Conservation (phyloP, 805 yeast species). For the Kluyveromyces wickerhamii region DNA sequence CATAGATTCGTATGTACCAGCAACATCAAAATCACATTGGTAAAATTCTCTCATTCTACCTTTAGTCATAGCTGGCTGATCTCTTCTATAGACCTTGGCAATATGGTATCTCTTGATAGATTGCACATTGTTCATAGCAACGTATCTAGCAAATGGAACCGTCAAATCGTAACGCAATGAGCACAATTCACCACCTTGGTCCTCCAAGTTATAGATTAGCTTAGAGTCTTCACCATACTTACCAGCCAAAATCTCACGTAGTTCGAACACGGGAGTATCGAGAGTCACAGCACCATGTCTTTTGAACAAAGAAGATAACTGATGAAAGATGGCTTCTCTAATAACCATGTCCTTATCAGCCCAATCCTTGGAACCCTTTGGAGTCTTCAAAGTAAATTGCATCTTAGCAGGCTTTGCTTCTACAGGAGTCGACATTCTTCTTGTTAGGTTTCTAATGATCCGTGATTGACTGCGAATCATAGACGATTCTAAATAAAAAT, state of each 20-base stretch:
- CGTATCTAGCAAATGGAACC: constrained; percentile 96
- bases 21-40: constrained; percentile 97
- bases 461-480: constrained; percentile 3
- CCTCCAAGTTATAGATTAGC: constrained; percentile 90
- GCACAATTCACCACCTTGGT: constrained; percentile 97
- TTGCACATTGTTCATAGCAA: constrained; percentile 90
- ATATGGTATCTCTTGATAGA: constrained; percentile 91
- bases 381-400: constrained; percentile 80
- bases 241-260: constrained; percentile 91
- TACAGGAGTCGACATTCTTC: constrained; percentile 9
- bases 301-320: constrained; percentile 69
- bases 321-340: constrained; percentile 76
- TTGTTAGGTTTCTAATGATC: not conserved
- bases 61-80: constrained; percentile 99
- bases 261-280: constrained; percentile 97
- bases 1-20: constrained; percentile 89
- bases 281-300: constrained; percentile 98
- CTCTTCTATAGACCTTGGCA: constrained; percentile 98
- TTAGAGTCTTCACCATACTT: constrained; percentile 99
- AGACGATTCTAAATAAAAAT: not conserved
- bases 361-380: constrained; percentile 98
- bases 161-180: constrained; percentile 94
- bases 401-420: constrained; percentile 26
- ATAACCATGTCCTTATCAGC: constrained; percentile 96
- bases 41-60: constrained; percentile 99